phyloP scores from a whole-genome alignment of 148 eudicot species.

The Amaranthus cruentus region DNA sequence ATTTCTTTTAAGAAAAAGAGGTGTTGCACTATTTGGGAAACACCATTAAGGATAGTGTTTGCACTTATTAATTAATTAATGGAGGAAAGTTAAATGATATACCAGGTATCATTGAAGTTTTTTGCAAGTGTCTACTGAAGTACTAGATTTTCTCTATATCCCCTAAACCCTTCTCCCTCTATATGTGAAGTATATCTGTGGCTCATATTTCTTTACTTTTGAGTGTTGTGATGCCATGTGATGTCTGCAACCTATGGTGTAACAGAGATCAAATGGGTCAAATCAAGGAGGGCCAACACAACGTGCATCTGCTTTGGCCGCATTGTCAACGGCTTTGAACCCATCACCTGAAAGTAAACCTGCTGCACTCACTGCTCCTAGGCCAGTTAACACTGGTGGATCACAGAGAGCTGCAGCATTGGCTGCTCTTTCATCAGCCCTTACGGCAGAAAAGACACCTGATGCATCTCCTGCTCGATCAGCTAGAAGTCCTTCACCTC shows the following conservation, averaged over 20 bases:
- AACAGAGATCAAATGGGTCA: slow-evolving; percentile 45
- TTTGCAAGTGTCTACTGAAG: too few species aligned
- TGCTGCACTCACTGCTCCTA: slow-evolving; percentile 33
- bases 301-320: slow-evolving; percentile 38
- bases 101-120: too few species aligned
- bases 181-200: neutral
- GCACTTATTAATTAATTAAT: too few species aligned
- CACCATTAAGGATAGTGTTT: too few species aligned
- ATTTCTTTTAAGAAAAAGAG: too few species aligned
- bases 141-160: too few species aligned
- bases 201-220: neutral
- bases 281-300: slow-evolving; percentile 70
- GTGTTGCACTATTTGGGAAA: too few species aligned
- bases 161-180: slow-evolving; percentile 1
- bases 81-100: too few species aligned
- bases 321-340: slow-evolving; percentile 78
- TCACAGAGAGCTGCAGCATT: slow-evolving; percentile 98
- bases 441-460: slow-evolving; percentile 80
- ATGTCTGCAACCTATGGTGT: slow-evolving; percentile 2
- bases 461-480: slow-evolving; percentile 59
- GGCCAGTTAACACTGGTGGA: slow-evolving; percentile 41
- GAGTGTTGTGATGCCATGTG: neutral
- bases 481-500: slow-evolving; percentile 52
- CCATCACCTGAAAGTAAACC: slow-evolving; percentile 38
- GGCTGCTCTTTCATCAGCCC: slow-evolving; percentile 89